phyloP scores from a whole-genome alignment of 352 stramenopile species.

The Pythium phragmitis region DNA sequence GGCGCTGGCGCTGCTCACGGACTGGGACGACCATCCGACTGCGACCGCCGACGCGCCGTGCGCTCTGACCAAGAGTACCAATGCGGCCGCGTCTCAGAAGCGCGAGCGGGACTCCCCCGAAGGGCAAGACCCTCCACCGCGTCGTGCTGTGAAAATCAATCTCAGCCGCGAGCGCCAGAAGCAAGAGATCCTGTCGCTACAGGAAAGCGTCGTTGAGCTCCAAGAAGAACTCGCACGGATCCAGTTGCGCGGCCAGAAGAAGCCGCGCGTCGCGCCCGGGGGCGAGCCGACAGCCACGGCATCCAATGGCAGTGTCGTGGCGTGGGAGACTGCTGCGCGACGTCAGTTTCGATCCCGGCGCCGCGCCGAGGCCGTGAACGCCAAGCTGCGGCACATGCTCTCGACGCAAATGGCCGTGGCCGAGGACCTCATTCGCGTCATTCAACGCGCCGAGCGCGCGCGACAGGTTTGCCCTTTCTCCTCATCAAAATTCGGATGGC shows the following conservation, averaged over 20 bases:
- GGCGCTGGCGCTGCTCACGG: constrained; percentile 1
- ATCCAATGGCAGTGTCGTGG: not conserved
- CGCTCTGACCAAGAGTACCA: too few relatives aligned
- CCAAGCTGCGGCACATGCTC: constrained; percentile 2
- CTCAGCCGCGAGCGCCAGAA: constrained; percentile 16
- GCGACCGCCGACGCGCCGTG: too few relatives aligned
- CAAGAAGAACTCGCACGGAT: constrained; percentile 4
- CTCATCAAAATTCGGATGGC: not conserved
- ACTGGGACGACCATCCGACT: not conserved
- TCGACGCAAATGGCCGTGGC: not conserved
- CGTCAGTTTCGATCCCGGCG: constrained; percentile 8
- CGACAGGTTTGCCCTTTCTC: not conserved
- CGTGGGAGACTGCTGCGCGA: constrained; percentile 1
- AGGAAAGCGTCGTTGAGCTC: not conserved
- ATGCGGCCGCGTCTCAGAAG: not conserved
- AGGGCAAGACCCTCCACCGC: not conserved
- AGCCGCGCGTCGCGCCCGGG: not conserved
- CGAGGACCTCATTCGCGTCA: constrained; percentile 2
- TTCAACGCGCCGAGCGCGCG: constrained; percentile 1
- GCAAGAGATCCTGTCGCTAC: constrained; percentile 1
- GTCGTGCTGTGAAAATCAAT: constrained; percentile 11
- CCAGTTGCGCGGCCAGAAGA: not conserved
- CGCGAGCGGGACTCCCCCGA: not conserved
- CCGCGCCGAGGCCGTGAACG: constrained; percentile 1
- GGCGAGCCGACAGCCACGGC: not conserved